Evolutionary conservation across 2,329 filamentous ascomycete species (phyloP), one percentile per base, ranked within the genome.

Genomic region (Ophiostoma sp.): DNA sequence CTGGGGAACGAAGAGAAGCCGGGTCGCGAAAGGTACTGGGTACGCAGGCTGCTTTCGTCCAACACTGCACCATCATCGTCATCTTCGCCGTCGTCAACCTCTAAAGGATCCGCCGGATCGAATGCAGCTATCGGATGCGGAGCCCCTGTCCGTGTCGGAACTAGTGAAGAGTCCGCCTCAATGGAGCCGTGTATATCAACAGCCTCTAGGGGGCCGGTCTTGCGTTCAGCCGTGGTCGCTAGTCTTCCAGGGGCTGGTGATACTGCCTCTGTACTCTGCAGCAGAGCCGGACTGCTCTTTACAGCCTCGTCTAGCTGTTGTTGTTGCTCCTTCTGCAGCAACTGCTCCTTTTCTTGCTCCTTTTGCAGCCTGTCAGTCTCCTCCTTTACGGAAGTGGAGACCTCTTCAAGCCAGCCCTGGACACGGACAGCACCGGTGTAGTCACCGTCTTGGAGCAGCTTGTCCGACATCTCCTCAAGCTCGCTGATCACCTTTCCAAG

Each of bases 391-490:
- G 74, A 69, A 0, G 52, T 59, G 1, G 45, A 12, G 0, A 74
- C 36, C 22, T 76, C 72, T 12, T 61, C 73, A 9, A 77, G 59
- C 74, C 70, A 76, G 9, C 11, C 48, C 1, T 22, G 50, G 28
- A 75, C 72, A 36, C 74, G 74, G 2, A 50, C 22, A 4, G 52
- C 73, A 5, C 74, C 74, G 0, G 71, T 66, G 72, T 73, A 76
- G 73, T 77, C 75, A n/a, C 75, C 74, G 2, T 73, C 73, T 42
- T 74, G 76, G 42, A 77, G 59, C 52, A 76, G 33, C 59, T 74
- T 74, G 70, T 77, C 76, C 0, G 73, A 74, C 74, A 77, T 69
- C n/a, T 73, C 75, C 9, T 77, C 75, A 1, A 77, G 74, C 70
- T 76, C 76, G 7, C 50, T 45, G 52, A 75, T 73, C 17, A 74